phyloP scores from a whole-genome alignment of 331 rosid species.

The Pyrus hybrid region DNA sequence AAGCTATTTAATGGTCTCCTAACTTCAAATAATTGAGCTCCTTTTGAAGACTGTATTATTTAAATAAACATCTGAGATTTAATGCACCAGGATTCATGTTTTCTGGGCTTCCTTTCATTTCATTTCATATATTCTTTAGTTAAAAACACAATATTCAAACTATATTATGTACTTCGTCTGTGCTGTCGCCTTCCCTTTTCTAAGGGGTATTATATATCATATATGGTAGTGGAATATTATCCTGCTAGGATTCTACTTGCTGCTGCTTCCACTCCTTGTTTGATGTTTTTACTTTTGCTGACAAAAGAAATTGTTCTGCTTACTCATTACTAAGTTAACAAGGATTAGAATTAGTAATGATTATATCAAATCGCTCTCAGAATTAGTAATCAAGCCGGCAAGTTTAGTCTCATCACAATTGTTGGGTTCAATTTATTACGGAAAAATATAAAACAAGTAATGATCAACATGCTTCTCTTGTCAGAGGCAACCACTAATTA shows the following conservation, averaged over 20 bases:
- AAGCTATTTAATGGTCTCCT: not conserved
- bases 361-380: not conserved
- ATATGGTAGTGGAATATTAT: not conserved
- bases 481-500: not conserved
- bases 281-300: not conserved
- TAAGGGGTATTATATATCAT: not conserved
- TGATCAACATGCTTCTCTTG: not conserved
- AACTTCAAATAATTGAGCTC: not conserved
- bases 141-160: not conserved
- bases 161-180: not conserved
- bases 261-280: not conserved
- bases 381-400: not conserved
- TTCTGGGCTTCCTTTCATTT: not conserved
- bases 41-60: not conserved
- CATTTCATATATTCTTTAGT: not conserved
- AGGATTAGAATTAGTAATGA: not conserved
- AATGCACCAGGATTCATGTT: not conserved
- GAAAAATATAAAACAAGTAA: not conserved
- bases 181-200: not conserved
- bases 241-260: not conserved
- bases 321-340: not conserved
- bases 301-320: not conserved
- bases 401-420: not conserved
- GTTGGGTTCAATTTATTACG: not conserved
- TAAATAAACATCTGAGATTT: not conserved